Evolutionary conservation across 2,329 filamentous ascomycete genomes (phyloP).

Genomic region (Anthostomella pinea): DNA sequence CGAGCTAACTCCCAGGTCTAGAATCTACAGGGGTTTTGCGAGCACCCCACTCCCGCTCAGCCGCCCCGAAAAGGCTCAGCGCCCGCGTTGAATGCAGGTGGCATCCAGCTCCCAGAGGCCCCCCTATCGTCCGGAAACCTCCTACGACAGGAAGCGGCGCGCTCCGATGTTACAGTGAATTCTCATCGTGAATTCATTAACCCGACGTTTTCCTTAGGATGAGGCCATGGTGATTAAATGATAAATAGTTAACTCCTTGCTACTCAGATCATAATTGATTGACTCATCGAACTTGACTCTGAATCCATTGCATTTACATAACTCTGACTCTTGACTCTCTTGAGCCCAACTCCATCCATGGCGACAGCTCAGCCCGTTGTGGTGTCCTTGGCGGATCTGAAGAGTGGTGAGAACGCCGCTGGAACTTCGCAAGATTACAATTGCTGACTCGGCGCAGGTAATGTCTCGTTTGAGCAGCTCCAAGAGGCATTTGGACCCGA

Average conservation of each 20-base stretch:
- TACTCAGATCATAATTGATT: background rate
- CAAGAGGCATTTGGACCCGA: slow-evolving; percentile 84
- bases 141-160: slow-evolving; percentile 17
- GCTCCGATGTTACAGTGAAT: slow-evolving; percentile 19
- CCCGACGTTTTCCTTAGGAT: slow-evolving; percentile 30
- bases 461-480: slow-evolving; percentile 65
- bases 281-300: background rate
- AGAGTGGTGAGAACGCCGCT: slow-evolving; percentile 46
- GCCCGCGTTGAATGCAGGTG: too few relatives aligned
- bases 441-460: slow-evolving; percentile 44
- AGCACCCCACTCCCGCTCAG: too few relatives aligned
- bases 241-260: slow-evolving; percentile 4
- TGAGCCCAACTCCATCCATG: too few relatives aligned
- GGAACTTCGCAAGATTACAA: background rate
- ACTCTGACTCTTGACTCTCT: background rate
- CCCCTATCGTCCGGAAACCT: too few relatives aligned
- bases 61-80: too few relatives aligned
- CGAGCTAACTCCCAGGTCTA: too few relatives aligned
- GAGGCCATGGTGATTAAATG: slow-evolving; percentile 6
- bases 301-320: background rate
- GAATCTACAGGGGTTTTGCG: too few relatives aligned
- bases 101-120: too few relatives aligned
- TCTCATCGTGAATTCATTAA: slow-evolving; percentile 15
- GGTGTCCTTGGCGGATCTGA: slow-evolving; percentile 60
- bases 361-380: slow-evolving; percentile 54